phyloP scores from a whole-genome alignment of 2,329 filamentous ascomycete species.

The Fusarium burgessii region DNA sequence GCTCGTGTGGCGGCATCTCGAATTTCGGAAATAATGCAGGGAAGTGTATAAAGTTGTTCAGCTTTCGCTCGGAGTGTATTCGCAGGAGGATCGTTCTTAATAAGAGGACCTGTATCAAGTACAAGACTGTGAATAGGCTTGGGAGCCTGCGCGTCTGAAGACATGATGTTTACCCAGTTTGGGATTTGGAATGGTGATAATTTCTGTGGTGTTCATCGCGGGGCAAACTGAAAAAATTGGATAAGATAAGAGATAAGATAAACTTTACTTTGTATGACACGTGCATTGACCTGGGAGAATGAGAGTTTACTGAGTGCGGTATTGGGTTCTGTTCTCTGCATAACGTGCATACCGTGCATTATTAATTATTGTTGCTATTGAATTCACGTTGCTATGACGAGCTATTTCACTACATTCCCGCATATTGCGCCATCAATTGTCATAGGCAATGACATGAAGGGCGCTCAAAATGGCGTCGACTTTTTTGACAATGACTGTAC shows the following conservation, averaged over 20 bases:
- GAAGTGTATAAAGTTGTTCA: constrained; percentile 83
- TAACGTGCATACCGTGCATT: neutral
- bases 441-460: constrained; percentile 3
- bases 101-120: constrained; percentile 90
- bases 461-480: neutral
- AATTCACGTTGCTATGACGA: too few relatives aligned
- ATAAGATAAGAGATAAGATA: constrained; percentile 36
- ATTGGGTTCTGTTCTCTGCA: too few relatives aligned
- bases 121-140: constrained; percentile 87
- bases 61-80: constrained; percentile 84
- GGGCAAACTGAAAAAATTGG: constrained; percentile 34
- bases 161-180: constrained; percentile 39
- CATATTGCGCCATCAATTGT: constrained; percentile 8
- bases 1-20: constrained; percentile 83
- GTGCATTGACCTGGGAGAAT: neutral
- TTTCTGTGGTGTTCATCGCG: constrained; percentile 44
- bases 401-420: neutral
- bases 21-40: constrained; percentile 89
- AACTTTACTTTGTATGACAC: neutral
- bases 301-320: neutral
- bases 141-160: constrained; percentile 33
- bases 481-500: neutral
- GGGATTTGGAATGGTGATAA: constrained; percentile 39
- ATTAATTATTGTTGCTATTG: neutral
- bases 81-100: constrained; percentile 90